Evolutionary conservation across 208 protist species (phyloP), one percentile per base, ranked within the genome.

Genomic region (Wallacemonas collosoma): DNA sequence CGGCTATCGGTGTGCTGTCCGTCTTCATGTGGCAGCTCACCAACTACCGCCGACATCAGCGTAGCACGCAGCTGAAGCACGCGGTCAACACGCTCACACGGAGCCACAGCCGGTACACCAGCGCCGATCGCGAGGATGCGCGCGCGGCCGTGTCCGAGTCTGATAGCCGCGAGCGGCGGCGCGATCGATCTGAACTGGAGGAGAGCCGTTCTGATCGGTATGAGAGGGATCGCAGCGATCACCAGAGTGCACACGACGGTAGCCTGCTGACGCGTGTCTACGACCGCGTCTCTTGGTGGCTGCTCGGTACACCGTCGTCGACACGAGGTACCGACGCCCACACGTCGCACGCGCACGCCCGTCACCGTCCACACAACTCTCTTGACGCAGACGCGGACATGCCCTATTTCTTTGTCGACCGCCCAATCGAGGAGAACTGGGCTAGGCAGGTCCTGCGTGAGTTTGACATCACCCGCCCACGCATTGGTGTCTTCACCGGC

Each of bases 1-100:
- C 87, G 2, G 84, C 64, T 8, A 64, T 93, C 5, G 85, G 85
- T 15, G 87, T 90, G 61, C 51, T 89, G 50, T 90, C 85, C 7
- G 82, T 93, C 6, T 90, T 93, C 51, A 58, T 87, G 17, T 93
- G 87, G 87, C 83, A 89, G 72, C 88, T 85, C 65, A 88, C 86
- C 45, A 90, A 87, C 71, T 93, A 79, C 47, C 66, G 80, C 55
- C 77, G 80, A 3, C 77, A 84, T 40, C 83, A 88, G 71, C 81
- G 87, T 48, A 67, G 68, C n/a, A 87, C 80, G 45, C 87, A 93
- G 70, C 61, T 95, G 60, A 85, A 84, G 57, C 71, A 84, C 63
- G 90, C 90, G 12, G 87, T 91, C 44, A 79, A 80, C 57, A 88
- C 90, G 3, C 80, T 95, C 41, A 87, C 83, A 8, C 77, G 85